Percentiles rank a stretch among this genome's conserved stretches.
Conservation (phyloP, 2,329 filamentous ascomycete genomes). For the Fusarium nurragi region DNA sequence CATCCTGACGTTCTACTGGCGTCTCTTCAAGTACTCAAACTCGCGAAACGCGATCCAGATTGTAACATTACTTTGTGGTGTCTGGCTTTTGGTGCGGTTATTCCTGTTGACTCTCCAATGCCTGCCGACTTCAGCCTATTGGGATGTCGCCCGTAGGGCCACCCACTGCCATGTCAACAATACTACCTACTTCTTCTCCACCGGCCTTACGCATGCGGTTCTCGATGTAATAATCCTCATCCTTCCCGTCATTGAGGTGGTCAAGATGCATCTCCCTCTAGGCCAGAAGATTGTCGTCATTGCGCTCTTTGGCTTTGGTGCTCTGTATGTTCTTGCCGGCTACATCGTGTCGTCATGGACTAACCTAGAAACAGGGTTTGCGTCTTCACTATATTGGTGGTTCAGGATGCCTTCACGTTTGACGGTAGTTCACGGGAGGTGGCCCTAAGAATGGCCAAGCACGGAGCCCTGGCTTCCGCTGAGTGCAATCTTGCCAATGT, state of each 20-base stretch:
- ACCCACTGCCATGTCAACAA: constrained; percentile 45
- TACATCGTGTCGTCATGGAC: fast-evolving
- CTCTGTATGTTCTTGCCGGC: constrained; percentile 32
- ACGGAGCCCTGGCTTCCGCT: constrained; percentile 40
- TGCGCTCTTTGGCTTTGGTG: constrained; percentile 44
- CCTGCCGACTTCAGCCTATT: constrained; percentile 47
- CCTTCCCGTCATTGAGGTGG: constrained; percentile 46
- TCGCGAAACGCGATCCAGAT: constrained; percentile 43
- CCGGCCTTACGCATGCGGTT: constrained; percentile 43
- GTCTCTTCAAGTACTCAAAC: constrained; percentile 42
- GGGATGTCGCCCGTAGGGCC: constrained; percentile 41
- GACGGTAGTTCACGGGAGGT: constrained; percentile 36
- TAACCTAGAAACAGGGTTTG: constrained; percentile 22
- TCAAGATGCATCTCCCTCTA: constrained; percentile 42
- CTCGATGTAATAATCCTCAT: constrained; percentile 47
- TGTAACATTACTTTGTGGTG: constrained; percentile 24
- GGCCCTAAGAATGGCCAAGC: constrained; percentile 36
- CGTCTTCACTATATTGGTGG: constrained; percentile 39
- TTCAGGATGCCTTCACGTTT: constrained; percentile 33
- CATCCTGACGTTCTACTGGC: constrained; percentile 45
- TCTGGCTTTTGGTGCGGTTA: constrained; percentile 44
- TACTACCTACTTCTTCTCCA: constrained; percentile 46
- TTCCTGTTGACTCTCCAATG: constrained; percentile 48
- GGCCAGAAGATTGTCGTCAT: constrained; percentile 44
- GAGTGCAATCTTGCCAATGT: constrained; percentile 44